These are phyloP conservation scores for Neoboletus brunneissimus DNA, from an alignment of 768 basidiomycete genomes.

Conservation along the genomic window DNA sequence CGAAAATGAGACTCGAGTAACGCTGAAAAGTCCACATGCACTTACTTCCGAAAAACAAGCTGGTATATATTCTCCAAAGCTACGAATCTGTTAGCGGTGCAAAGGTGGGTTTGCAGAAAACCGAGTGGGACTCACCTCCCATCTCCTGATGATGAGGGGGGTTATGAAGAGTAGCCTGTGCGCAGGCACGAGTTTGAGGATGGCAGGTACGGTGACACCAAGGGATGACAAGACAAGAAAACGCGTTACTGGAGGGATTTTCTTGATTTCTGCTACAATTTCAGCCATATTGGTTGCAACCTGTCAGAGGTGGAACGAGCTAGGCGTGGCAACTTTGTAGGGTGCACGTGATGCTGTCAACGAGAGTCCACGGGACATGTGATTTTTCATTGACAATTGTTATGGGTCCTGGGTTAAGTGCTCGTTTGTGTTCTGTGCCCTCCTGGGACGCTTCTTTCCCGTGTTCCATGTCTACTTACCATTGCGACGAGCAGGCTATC, in stretches of 20 bases:
- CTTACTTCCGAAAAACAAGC: slow-evolving; percentile 71
- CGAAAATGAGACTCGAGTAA: not conserved
- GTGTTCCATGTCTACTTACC: slow-evolving; percentile 5
- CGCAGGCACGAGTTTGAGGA: slow-evolving; percentile 51
- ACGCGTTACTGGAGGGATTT: slow-evolving; percentile 83
- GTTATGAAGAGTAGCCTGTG: slow-evolving; percentile 57
- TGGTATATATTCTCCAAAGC: slow-evolving; percentile 73
- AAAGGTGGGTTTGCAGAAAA: not conserved
- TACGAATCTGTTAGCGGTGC: slow-evolving; percentile 26
- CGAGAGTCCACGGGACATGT: not conserved
- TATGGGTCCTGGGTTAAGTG: not conserved
- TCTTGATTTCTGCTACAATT: slow-evolving; percentile 60
- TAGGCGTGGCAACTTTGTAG: not conserved
- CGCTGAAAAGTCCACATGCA: not conserved
- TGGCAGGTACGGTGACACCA: slow-evolving; percentile 54
- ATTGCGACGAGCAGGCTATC: not conserved
- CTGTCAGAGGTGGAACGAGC: not conserved
- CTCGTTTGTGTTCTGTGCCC: too few species aligned
- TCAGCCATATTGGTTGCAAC: slow-evolving; percentile 39
- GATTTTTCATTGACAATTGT: not conserved
- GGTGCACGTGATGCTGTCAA: slow-evolving; percentile 9
- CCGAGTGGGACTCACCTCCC: slow-evolving; percentile 46
- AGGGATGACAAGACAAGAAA: slow-evolving; percentile 61
- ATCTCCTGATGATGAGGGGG: slow-evolving; percentile 40
- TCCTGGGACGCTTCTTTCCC: not conserved